Conservation (phyloP, 768 basidiomycete genomes). For the Termitomyces sp. region DNA sequence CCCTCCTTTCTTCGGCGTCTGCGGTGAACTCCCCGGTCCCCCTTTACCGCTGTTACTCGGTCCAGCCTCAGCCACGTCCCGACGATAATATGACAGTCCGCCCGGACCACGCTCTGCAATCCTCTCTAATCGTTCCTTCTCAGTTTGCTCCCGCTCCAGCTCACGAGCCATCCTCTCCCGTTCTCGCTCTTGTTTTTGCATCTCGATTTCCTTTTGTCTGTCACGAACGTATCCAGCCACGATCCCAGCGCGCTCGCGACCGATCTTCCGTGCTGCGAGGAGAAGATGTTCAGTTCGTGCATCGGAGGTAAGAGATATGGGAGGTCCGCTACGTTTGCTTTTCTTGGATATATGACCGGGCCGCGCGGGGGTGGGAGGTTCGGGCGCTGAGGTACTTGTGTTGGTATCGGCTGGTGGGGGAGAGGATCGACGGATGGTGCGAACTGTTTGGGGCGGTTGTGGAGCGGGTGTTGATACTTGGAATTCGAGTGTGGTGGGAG, state of each 20-base stretch:
- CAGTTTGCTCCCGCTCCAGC: constrained; percentile 26
- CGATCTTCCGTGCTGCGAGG: constrained; percentile 66
- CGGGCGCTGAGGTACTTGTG: background rate
- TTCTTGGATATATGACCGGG: constrained; percentile 1
- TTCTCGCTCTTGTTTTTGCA: constrained; percentile 28
- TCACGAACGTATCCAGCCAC: constrained; percentile 47
- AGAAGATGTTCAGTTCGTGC: constrained; percentile 71
- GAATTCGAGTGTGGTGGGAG: constrained; percentile 19
- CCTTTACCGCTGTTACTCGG: background rate
- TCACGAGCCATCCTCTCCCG: constrained; percentile 25
- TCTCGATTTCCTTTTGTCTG: constrained; percentile 32
- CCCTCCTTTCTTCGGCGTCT: constrained; percentile 15
- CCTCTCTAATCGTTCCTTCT: constrained; percentile 25
- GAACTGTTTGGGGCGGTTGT: constrained; percentile 6
- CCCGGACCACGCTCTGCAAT: constrained; percentile 15
- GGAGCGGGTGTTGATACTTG: constrained; percentile 10
- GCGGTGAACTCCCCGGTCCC: constrained; percentile 3
- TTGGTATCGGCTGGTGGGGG: background rate
- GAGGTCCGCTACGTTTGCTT: constrained; percentile 21
- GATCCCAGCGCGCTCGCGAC: constrained; percentile 55
- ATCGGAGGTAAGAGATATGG: constrained; percentile 45
- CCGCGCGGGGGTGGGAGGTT: constrained; percentile 9
- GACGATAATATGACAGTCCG: constrained; percentile 17
- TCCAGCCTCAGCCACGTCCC: constrained; percentile 12
- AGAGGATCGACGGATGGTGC: constrained; percentile 5